phyloP scores from a whole-genome alignment of 1,139 yeast species.

The Debaryomyces subglobosus region DNA sequence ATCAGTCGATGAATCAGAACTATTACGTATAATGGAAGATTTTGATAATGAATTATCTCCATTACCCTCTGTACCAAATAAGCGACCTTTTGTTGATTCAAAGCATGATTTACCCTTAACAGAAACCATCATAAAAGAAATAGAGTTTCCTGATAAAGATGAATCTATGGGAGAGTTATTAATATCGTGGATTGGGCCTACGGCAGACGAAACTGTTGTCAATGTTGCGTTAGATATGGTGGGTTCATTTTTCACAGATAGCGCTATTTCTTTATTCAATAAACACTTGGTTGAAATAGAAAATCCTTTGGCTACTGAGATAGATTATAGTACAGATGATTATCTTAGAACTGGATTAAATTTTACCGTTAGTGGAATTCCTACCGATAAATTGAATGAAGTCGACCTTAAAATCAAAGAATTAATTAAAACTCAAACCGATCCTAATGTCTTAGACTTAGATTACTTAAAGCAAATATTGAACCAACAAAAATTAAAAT shows the following conservation, averaged over 20 bases:
- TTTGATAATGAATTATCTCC: conserved; percentile 64
- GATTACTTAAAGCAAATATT: conserved; percentile 67
- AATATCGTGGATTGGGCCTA: conserved; percentile 85
- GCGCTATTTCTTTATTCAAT: conserved; percentile 70
- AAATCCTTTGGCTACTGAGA: conserved; percentile 78
- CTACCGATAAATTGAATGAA: conserved; percentile 59
- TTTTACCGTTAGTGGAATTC: conserved; percentile 72
- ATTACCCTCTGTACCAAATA: conserved; percentile 36
- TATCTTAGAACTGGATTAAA: conserved; percentile 62
- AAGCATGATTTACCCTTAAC: conserved; percentile 46
- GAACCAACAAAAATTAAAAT: conserved; percentile 64
- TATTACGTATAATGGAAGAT: conserved; percentile 58
- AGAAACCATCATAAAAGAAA: conserved; percentile 46
- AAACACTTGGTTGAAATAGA: conserved; percentile 77
- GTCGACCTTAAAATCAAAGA: conserved; percentile 56
- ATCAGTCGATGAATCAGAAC: conserved; percentile 71
- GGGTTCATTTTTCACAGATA: conserved; percentile 75
- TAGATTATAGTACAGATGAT: conserved; percentile 71
- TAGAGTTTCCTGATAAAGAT: conserved; percentile 88
- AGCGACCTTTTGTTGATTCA: conserved; percentile 85
- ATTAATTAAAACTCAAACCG: conserved; percentile 54
- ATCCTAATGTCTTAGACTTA: conserved; percentile 58
- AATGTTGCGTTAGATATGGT: conserved; percentile 73
- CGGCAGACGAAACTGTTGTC: conserved; percentile 50
- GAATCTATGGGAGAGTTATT: conserved; percentile 80